Conservation (phyloP, 2,329 filamentous ascomycete species). For the Hypomyces perniciosus region DNA sequence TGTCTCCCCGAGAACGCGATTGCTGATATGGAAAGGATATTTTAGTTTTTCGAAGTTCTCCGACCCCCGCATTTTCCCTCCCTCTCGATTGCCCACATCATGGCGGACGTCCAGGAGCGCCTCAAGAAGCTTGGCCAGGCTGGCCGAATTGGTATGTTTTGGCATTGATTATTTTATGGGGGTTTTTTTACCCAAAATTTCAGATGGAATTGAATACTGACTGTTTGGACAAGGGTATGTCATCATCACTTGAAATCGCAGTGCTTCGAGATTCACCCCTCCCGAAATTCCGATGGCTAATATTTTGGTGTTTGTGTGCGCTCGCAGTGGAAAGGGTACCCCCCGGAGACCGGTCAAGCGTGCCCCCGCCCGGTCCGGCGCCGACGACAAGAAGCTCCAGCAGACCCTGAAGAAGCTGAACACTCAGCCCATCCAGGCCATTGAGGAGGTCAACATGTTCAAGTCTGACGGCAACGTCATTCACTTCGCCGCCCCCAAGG, state of each 20-base stretch:
- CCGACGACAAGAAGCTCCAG: constrained; percentile 99
- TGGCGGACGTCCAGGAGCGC: constrained; percentile 53
- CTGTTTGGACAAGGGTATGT: constrained; percentile 30
- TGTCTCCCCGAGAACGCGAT: neutral
- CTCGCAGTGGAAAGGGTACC: constrained; percentile 82
- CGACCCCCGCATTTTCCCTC: constrained; percentile 18
- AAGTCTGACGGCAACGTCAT: constrained; percentile 99
- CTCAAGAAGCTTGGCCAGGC: constrained; percentile 52
- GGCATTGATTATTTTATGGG: neutral
- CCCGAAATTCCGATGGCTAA: constrained; percentile 22
- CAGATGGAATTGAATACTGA: no score
- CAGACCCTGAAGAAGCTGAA: constrained; percentile 97
- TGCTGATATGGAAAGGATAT: constrained; percentile 2
- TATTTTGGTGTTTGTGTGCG: constrained; percentile 11
- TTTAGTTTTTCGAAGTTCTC: constrained; percentile 3
- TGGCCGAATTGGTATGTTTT: constrained; percentile 60
- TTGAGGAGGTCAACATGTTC: constrained; percentile 99
- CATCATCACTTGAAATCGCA: neutral
- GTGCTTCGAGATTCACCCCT: neutral
- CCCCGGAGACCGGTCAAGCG: constrained; percentile 98
- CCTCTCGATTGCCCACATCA: constrained; percentile 33
- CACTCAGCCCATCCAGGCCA: constrained; percentile 97
- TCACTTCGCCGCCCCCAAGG: constrained; percentile 96
- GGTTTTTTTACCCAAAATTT: neutral
- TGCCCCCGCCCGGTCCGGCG: constrained; percentile 83